Evolutionary conservation across 2,329 filamentous ascomycete species (phyloP), one percentile per base, ranked within the genome.

Genomic region (Seiridium unicorne): DNA sequence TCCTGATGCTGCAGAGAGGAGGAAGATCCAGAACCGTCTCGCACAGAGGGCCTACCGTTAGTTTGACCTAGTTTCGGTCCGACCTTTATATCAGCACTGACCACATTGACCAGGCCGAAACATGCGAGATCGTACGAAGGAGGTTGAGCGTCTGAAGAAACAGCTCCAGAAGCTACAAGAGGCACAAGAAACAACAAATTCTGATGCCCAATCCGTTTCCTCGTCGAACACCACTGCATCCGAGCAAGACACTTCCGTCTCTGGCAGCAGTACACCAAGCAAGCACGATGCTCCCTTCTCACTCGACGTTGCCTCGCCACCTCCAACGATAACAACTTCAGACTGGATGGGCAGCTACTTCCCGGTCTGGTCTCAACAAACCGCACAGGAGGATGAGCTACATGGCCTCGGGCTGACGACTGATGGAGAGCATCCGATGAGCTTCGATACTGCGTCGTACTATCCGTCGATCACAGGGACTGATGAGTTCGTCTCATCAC

Each of bases 11-110:
- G 68, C 70, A 11, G 71, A 73, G 62, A 59, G 71, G 32, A 68
- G 71, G 54, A 73, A 72, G 63, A 73, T 73, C n/a, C 71, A 73
- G 58, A 73, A 73, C 56, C 69, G 71, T 9, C 69, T 73, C 38
- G 71, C 71, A 42, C 71, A 73, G 59, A 61, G 71, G 59, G 71
- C 71, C 54, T 73, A 73, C 62, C 65, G 71, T 73, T 60, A 64
- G 70, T 69, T 2, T 32, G 10, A 9, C n/a, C 44, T 44, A 34
- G 31, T 32, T 26, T 38, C 13, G 9, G 8, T 32, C 13, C 18
- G 49, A 18, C 7, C 54, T 36, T 44, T 63, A 66, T 58, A 66
- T 51, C 10, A 13, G 26, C 44, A 44, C 18, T 47, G 13, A 57
- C 26, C 46, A 32, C 32, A n/a, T 11, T 18, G 7, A 49, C 5